Conservation (phyloP, 2,329 filamentous ascomycete species). For the Trichophyton benhamiae region DNA sequence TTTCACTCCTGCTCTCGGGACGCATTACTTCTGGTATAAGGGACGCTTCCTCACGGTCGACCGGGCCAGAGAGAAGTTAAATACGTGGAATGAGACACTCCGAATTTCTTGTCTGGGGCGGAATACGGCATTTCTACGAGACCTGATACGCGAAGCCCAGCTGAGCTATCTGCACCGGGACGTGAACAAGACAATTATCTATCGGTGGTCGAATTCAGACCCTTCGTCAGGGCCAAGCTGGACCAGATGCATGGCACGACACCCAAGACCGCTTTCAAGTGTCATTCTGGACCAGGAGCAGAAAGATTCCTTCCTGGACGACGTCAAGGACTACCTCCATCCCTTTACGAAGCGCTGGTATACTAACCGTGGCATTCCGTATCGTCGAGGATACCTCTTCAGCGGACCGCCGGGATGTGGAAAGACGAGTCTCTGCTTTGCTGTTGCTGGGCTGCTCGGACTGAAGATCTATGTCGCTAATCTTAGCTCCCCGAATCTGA, state of each 20-base stretch:
- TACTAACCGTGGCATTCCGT: conserved; percentile 46
- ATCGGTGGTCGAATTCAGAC: conserved; percentile 22
- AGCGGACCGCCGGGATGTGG: conserved; percentile 53
- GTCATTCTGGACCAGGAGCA: conserved; percentile 42
- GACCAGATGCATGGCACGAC: conserved; percentile 31
- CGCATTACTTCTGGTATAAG: conserved; percentile 57
- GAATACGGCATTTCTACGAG: conserved; percentile 24
- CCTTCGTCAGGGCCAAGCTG: conserved; percentile 19
- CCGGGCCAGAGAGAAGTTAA: conserved; percentile 17
- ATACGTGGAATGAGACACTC: conserved; percentile 15
- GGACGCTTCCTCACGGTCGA: conserved; percentile 37
- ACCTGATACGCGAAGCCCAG: conserved; percentile 27
- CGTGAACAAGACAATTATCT: conserved; percentile 29
- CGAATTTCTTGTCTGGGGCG: conserved; percentile 27
- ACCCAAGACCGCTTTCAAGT: conserved; percentile 33
- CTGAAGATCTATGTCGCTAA: conserved; percentile 55
- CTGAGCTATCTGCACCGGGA: conserved; percentile 26
- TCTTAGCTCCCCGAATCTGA: conserved; percentile 49
- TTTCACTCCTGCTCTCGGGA: conserved; percentile 57
- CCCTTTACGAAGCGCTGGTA: conserved; percentile 38
- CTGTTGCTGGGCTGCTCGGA: conserved; percentile 52
- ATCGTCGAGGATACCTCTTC: conserved; percentile 54
- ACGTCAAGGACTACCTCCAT: conserved; percentile 46
- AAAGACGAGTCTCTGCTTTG: conserved; percentile 58
- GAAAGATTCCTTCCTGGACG: conserved; percentile 39